Evolutionary conservation across 2,329 filamentous ascomycete genomes (phyloP).

Genomic region (Ophiosphaerella korrae): DNA sequence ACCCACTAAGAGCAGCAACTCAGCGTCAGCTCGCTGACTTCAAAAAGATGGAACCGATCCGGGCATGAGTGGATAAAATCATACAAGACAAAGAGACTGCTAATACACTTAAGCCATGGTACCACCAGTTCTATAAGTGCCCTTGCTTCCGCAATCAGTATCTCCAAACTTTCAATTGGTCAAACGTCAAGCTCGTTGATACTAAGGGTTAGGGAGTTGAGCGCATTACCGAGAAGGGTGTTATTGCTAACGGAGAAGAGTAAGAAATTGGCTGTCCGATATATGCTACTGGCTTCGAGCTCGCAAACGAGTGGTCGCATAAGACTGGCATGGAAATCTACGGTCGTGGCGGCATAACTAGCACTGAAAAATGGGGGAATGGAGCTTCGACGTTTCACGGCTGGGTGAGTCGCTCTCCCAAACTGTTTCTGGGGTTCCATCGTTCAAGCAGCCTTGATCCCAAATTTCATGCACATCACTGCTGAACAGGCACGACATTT

Average conservation of each 20-base stretch:
- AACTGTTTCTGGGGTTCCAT: constrained; percentile 57
- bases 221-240: constrained; percentile 39
- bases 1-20: constrained; percentile 21
- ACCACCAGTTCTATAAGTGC: constrained; percentile 67
- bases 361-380: constrained; percentile 55
- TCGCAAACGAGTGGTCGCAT: constrained; percentile 37
- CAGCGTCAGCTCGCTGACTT: constrained; percentile 32
- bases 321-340: constrained; percentile 46
- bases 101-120: constrained; percentile 62
- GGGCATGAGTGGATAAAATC: constrained; percentile 53
- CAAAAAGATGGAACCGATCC: constrained; percentile 52
- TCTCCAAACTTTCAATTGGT: constrained; percentile 62
- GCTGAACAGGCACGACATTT: constrained; percentile 47
- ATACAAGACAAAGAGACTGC: constrained; percentile 60
- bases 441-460: constrained; percentile 26
- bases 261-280: constrained; percentile 57
- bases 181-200: constrained; percentile 65
- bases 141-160: constrained; percentile 67
- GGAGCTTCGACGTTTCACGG: constrained; percentile 61
- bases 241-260: constrained; percentile 56
- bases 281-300: constrained; percentile 54
- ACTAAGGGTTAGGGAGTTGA: constrained; percentile 61
- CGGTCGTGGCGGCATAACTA: constrained; percentile 52
- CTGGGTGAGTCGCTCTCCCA: constrained; percentile 51
- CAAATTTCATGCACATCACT: constrained; percentile 35